Evolutionary conservation across 495 filamentous ascomycete genomes (phyloP).

Genomic region (Penicillium samsonianum): DNA sequence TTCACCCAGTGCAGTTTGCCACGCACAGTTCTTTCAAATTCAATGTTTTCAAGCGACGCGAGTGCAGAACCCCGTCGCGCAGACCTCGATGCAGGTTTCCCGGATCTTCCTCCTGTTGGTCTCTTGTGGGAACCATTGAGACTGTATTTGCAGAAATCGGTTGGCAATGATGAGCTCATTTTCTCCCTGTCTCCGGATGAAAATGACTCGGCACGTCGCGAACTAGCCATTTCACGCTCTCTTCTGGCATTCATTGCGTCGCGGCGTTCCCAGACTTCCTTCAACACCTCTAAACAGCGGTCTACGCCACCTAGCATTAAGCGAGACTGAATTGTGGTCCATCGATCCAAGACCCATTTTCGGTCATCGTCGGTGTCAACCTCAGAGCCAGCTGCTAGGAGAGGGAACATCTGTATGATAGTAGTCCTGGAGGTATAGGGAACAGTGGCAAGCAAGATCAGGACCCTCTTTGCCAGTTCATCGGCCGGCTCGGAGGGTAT

Average conservation of each 20-base stretch:
- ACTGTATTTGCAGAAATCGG: constrained; percentile 11
- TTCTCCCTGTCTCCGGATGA: constrained; percentile 14
- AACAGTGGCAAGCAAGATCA: constrained; percentile 64
- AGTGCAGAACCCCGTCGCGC: constrained; percentile 34
- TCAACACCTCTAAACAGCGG: constrained; percentile 72
- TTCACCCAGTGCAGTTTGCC: constrained; percentile 74
- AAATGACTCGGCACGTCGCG: constrained; percentile 17
- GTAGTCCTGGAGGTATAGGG: constrained; percentile 63
- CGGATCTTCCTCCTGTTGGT: constrained; percentile 7
- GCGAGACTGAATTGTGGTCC: constrained; percentile 61
- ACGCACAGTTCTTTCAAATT: constrained; percentile 65
- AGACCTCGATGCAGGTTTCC: constrained; percentile 5
- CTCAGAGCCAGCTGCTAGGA: constrained; percentile 73
- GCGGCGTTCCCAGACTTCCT: constrained; percentile 67
- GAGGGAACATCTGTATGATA: constrained; percentile 77
- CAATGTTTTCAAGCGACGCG: constrained; percentile 50
- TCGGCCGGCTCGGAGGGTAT: constrained; percentile 60
- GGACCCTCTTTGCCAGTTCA: constrained; percentile 62
- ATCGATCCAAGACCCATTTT: constrained; percentile 68
- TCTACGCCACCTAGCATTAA: constrained; percentile 75
- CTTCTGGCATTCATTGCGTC: constrained; percentile 47
- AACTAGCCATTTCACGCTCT: constrained; percentile 18
- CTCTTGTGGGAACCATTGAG: constrained; percentile 17
- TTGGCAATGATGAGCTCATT: constrained; percentile 12
- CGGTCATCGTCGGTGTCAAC: constrained; percentile 61